These are phyloP conservation scores for Symbiodinium pilosum DNA, from an alignment of 73 alveolate species.

Conservation along the genomic window DNA sequence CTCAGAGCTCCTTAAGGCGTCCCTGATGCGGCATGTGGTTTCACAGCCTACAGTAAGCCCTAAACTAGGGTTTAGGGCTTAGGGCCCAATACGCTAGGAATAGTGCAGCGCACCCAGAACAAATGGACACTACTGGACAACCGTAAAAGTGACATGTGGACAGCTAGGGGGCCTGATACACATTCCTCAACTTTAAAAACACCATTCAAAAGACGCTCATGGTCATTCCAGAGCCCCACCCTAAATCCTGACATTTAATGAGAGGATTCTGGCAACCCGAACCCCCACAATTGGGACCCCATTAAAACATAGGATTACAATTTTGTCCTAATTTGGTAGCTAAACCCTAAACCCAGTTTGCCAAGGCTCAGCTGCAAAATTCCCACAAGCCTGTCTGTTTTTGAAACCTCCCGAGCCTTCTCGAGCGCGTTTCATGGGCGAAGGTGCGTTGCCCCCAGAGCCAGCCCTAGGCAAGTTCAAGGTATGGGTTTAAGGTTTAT, in stretches of 20 bases:
- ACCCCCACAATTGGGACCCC: neutral
- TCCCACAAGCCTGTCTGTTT: no score
- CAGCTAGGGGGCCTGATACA: no score
- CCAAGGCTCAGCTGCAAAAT: neutral
- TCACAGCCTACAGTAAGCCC: neutral
- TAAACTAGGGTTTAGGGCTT: neutral
- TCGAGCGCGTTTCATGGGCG: neutral
- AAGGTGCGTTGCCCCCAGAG: neutral
- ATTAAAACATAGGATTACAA: neutral
- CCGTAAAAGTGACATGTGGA: no score
- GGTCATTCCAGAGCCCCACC: neutral
- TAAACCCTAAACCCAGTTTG: neutral
- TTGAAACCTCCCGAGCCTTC: neutral
- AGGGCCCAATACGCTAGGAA: no score
- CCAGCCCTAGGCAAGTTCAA: neutral
- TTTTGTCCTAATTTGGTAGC: no score
- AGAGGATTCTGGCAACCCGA: neutral
- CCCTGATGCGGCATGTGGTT: neutral
- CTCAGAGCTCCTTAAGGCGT: neutral
- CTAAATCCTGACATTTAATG: neutral
- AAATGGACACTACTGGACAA: no score
- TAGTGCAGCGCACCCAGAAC: no score
- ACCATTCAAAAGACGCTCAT: neutral
- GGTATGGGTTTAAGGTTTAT: neutral
- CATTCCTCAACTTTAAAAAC: neutral